A percentile compares a stretch with the other conserved stretches of the same genome.
Evolutionary conservation across 1,284 basidiomycete species (phyloP).

Genomic region (Phylloboletellus chloephorus): DNA sequence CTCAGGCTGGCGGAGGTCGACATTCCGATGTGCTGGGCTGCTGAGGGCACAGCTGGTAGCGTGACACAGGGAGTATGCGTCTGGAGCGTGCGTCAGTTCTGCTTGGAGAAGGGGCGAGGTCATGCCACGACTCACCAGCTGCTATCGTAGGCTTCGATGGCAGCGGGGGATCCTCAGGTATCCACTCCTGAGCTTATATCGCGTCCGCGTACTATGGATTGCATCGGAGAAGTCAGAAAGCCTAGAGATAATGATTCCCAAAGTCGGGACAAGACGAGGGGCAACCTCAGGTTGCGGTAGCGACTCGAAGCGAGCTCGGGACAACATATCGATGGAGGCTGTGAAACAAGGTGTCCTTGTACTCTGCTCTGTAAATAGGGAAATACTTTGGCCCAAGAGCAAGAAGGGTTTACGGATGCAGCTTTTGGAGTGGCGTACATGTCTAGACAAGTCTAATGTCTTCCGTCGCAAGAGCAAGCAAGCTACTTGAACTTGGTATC

Average conservation of each 20-base stretch:
- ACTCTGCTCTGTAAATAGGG: conserved; percentile 10
- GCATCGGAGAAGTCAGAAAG: conserved; percentile 6
- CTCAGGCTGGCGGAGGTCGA: conserved; percentile 29
- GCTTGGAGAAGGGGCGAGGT: background rate
- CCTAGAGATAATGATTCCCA: conserved; percentile 18
- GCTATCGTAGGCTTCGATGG: conserved; percentile 22
- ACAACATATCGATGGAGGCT: conserved; percentile 2
- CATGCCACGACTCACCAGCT: conserved; percentile 23
- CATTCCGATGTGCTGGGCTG: conserved; percentile 15
- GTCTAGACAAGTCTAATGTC: background rate
- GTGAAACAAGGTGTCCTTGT: conserved; percentile 27
- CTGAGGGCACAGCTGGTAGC: conserved; percentile 2
- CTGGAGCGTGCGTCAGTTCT: conserved; percentile 5
- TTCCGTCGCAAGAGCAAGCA: conserved; percentile 1
- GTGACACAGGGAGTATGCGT: background rate
- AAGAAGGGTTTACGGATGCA: conserved; percentile 8
- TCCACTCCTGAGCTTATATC: conserved; percentile 24
- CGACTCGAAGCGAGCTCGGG: conserved; percentile 11
- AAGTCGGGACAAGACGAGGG: conserved; percentile 21
- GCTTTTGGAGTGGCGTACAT: background rate
- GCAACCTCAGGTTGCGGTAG: conserved; percentile 18
- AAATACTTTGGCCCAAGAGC: conserved; percentile 6
- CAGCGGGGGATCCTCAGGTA: conserved; percentile 16
- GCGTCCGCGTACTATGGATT: conserved; percentile 3
- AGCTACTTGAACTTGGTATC: background rate